Percentiles rank a stretch among this genome's conserved stretches.
These are phyloP conservation scores for Globisporangium apiculatum DNA, from an alignment of 352 stramenopile genomes.

Conservation along the genomic window DNA sequence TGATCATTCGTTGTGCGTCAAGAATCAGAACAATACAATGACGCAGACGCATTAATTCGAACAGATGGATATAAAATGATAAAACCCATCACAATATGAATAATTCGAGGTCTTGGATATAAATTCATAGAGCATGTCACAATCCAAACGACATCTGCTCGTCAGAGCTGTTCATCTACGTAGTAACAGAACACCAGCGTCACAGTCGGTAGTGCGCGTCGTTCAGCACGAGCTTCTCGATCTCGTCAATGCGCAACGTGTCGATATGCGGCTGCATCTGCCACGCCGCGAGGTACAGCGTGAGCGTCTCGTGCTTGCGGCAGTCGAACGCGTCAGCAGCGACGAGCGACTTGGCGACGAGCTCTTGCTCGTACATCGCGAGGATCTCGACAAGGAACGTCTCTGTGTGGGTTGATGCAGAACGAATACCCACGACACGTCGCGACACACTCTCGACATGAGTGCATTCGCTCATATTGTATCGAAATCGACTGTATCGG, in stretches of 20 bases:
- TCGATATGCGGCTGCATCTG: slow-evolving; percentile 84
- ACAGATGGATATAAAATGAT: too few species aligned
- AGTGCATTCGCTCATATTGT: not conserved
- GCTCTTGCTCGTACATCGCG: slow-evolving; percentile 71
- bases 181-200: not conserved
- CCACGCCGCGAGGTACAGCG: slow-evolving; percentile 74
- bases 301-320: slow-evolving; percentile 56
- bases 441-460: not conserved
- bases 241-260: slow-evolving; percentile 48
- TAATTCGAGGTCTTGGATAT: too few species aligned
- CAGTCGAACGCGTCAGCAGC: slow-evolving; percentile 64
- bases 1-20: too few species aligned
- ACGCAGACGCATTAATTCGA: too few species aligned
- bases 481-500: not conserved
- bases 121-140: too few species aligned
- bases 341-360: slow-evolving; percentile 74
- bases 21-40: too few species aligned
- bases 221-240: slow-evolving; percentile 55
- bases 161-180: too few species aligned
- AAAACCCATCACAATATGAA: too few species aligned
- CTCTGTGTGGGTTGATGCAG: slow-evolving; percentile 21
- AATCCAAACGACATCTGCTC: too few species aligned
- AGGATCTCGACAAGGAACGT: slow-evolving; percentile 52
- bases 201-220: slow-evolving; percentile 39
- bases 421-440: not conserved